Evolutionary conservation across 495 filamentous ascomycete species (phyloP), one percentile per base, ranked within the genome.

Genomic region (Talaromyces stipitatus): DNA sequence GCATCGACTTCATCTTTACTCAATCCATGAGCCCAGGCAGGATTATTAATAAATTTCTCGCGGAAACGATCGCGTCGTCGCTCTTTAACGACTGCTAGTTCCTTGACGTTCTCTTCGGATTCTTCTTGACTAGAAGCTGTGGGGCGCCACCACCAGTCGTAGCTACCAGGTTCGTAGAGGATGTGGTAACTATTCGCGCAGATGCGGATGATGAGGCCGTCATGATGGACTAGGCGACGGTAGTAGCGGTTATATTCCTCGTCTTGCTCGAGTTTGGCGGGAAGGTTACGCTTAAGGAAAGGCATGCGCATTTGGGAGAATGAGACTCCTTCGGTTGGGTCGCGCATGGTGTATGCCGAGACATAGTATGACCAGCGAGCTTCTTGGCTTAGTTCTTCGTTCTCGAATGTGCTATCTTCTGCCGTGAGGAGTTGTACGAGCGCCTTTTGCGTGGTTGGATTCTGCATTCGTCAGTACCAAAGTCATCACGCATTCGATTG

Each of bases 311-410:
- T 76, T 20, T 80, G 78, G 6, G 77, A 77, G 38, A 84, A 78
- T 6, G 78, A 73, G 6, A 97, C 78, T 26, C 89, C 89, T 69
- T 99, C 95, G 12, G 95, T 99, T 5, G 87, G 88, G 57, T 95
- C 91, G 43, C 90, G 78, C 65, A 89, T 88, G 48, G 87, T 85
- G 71, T 87, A 99, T 9, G 91, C 89, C 38, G 90, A 90, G 41
- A 96, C 88, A 66, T 99, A 99, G 77, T 92, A 92, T 50, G 88
- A 87, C 92, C 92, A 97, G 51, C 78, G 78, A 46, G 79, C 78
- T 55, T 84, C 80, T 27, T 75, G 69, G 59, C 74, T 80, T 28
- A 87, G 66, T 22, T 80, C 78, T 29, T 80, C 78, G 53, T 73
- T 76, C 54, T 90, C 82, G 63, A 92, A 87, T 0, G 90, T 95